phyloP scores from a whole-genome alignment of 768 basidiomycete species.

The Amanita jacksonii region DNA sequence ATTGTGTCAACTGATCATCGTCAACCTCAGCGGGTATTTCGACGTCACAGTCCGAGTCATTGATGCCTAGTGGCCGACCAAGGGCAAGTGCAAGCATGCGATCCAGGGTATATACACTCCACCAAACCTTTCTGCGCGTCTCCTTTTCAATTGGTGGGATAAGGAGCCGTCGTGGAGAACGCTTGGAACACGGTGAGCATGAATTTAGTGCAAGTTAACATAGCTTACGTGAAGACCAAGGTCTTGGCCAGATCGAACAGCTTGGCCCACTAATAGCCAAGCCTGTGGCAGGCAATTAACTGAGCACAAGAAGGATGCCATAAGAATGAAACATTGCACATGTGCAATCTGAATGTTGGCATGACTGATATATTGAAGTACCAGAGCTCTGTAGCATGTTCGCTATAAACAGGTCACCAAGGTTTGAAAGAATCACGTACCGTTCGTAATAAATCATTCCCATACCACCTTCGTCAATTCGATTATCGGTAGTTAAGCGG shows the following conservation, averaged over 20 bases:
- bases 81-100: slow-evolving; percentile 88
- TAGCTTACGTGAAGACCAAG: slow-evolving; percentile 79
- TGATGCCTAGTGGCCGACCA: slow-evolving; percentile 80
- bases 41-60: slow-evolving; percentile 86
- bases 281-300: slow-evolving; percentile 91
- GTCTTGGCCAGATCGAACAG: slow-evolving; percentile 83
- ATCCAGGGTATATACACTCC: slow-evolving; percentile 85
- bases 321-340: slow-evolving; percentile 82
- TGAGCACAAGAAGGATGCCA: slow-evolving; percentile 87
- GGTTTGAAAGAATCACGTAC: slow-evolving; percentile 29
- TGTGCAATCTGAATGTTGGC: slow-evolving; percentile 77
- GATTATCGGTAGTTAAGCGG: slow-evolving; percentile 47
- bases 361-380: slow-evolving; percentile 88
- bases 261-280: slow-evolving; percentile 89
- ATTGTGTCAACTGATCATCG: slow-evolving; percentile 66
- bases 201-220: slow-evolving; percentile 10
- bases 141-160: slow-evolving; percentile 77
- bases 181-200: slow-evolving; percentile 33
- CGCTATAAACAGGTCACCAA: slow-evolving; percentile 13
- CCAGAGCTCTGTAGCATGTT: slow-evolving; percentile 52
- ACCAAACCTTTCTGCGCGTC: slow-evolving; percentile 87
- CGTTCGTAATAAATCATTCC: slow-evolving; percentile 88
- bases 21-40: slow-evolving; percentile 79
- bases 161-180: slow-evolving; percentile 68
- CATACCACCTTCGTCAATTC: slow-evolving; percentile 71